Conservation (phyloP, 2,329 filamentous ascomycete genomes). For the Teratosphaeria zuluensis region DNA sequence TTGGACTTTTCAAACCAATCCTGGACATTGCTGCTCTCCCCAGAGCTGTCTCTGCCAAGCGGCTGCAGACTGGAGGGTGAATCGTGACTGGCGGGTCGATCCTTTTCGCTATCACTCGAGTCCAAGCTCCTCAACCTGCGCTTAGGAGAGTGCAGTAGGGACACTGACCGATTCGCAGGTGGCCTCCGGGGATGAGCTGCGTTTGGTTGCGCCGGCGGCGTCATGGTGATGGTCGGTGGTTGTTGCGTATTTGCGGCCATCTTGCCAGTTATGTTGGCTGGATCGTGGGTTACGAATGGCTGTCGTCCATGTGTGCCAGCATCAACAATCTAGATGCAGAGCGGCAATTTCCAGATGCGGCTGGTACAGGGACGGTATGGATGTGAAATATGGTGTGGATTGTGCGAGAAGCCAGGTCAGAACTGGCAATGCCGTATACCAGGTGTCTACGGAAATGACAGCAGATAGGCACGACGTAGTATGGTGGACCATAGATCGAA, state of each 20-base stretch:
- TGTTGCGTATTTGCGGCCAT: neutral
- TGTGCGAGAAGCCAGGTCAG: neutral
- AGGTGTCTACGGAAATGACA: neutral
- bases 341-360: neutral
- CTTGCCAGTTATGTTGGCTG: neutral
- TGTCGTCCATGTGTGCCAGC: neutral
- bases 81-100: constrained; percentile 6
- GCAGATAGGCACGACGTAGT: neutral
- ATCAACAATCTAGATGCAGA: neutral
- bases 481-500: neutral
- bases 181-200: constrained; percentile 31
- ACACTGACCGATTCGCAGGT: constrained; percentile 37
- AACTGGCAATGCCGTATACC: neutral
- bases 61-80: constrained; percentile 34
- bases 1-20: constrained; percentile 45
- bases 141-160: constrained; percentile 32
- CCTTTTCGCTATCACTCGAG: constrained; percentile 6
- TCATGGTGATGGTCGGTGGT: neutral
- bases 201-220: neutral
- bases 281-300: neutral
- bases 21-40: constrained; percentile 43
- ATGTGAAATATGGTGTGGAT: neutral
- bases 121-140: constrained; percentile 11
- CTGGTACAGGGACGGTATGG: neutral
- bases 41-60: constrained; percentile 33